A percentile compares a stretch with the other conserved stretches of the same genome.
Evolutionary conservation across 2,329 filamentous ascomycete genomes (phyloP).

Genomic region (Trichoderma afroharzianum): DNA sequence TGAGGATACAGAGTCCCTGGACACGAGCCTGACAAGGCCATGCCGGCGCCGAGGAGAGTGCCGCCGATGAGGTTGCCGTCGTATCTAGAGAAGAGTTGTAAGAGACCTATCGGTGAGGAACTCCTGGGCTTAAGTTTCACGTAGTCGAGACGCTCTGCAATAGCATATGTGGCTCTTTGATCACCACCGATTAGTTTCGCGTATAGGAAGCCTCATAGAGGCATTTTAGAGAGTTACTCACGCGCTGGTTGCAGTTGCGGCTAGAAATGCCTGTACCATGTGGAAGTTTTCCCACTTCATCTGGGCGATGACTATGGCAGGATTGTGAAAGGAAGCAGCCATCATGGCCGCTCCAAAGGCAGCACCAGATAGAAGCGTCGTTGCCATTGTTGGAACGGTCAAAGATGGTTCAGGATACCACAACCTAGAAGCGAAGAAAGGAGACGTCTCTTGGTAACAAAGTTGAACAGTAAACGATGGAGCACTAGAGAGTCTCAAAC

Average conservation of each 20-base stretch:
- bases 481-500: background rate
- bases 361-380: constrained; percentile 46
- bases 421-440: background rate
- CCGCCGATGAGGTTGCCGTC: constrained; percentile 66
- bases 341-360: constrained; percentile 61
- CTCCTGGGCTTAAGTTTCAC: constrained; percentile 45
- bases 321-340: constrained; percentile 57
- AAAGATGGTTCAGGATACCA: background rate
- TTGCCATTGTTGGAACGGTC: constrained; percentile 23
- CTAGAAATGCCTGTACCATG: constrained; percentile 63
- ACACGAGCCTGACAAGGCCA: constrained; percentile 63
- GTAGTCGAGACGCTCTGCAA: constrained; percentile 42
- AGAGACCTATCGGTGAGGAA: constrained; percentile 50
- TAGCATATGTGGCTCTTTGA: constrained; percentile 43
- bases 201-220: background rate
- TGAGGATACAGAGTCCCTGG: constrained; percentile 64
- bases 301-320: constrained; percentile 57
- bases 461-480: background rate
- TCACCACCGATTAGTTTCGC: background rate
- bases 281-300: constrained; percentile 59
- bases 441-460: background rate
- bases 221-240: constrained; percentile 36
- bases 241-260: constrained; percentile 60
- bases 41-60: constrained; percentile 58
- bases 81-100: constrained; percentile 50